Percentiles rank a stretch among this genome's conserved stretches.
phyloP scores from a whole-genome alignment of 345 rosid genomes.

The Xanthoceras sorbifolium region DNA sequence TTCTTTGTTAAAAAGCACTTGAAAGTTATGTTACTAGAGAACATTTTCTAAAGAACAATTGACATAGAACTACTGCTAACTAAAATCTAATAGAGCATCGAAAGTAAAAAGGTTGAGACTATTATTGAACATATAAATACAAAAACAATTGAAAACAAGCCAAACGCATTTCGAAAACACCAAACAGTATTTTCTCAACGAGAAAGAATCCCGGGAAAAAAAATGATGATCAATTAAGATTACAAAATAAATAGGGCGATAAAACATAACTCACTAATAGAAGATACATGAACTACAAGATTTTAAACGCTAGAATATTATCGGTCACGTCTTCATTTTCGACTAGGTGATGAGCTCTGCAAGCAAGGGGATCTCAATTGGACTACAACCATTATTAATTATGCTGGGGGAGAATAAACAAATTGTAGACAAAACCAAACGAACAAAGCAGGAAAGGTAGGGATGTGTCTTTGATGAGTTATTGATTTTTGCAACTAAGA shows the following conservation, averaged over 20 bases:
- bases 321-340: background rate
- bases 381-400: conserved; percentile 20
- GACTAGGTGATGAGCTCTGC: background rate
- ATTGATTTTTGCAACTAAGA: conserved; percentile 29
- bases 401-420: conserved; percentile 5
- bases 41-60: too few relatives aligned
- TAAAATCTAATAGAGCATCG: background rate
- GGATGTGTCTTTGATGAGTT: background rate
- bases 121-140: background rate
- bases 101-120: background rate
- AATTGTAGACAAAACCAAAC: background rate
- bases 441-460: background rate
- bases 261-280: conserved; percentile 15
- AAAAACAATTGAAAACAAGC: background rate
- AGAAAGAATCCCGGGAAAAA: background rate
- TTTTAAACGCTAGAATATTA: conserved; percentile 11
- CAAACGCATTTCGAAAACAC: background rate
- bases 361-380: background rate
- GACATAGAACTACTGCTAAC: too few relatives aligned
- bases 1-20: too few relatives aligned
- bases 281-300: conserved; percentile 29
- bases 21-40: too few relatives aligned
- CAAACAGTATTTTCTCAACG: background rate
- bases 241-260: background rate
- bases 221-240: background rate